Percentiles rank a stretch among this genome's conserved stretches.
phyloP scores from a whole-genome alignment of 2,329 filamentous ascomycete genomes.

The Fusarium tjaetaba region DNA sequence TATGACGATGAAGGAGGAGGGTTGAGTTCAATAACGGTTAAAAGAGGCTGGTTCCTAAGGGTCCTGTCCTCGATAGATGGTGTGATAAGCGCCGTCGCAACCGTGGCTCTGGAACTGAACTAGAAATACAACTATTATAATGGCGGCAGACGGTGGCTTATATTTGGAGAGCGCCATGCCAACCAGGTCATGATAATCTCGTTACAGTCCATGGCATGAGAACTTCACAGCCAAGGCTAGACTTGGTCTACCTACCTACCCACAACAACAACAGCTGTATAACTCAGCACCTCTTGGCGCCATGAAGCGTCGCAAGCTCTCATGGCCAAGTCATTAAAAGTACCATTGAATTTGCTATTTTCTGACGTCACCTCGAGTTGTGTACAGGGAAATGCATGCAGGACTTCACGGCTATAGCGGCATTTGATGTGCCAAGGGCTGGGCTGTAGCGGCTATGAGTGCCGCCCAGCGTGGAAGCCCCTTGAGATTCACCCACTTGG shows the following conservation, averaged over 20 bases:
- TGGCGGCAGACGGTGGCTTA: constrained; percentile 30
- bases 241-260: constrained; percentile 31
- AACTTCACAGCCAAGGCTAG: neutral
- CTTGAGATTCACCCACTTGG: constrained; percentile 1
- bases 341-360: constrained; percentile 3
- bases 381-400: constrained; percentile 8
- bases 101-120: constrained; percentile 6
- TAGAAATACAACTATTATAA: constrained; percentile 5
- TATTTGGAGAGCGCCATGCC: constrained; percentile 25
- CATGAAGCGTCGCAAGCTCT: constrained; percentile 35
- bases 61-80: constrained; percentile 8
- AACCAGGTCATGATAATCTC: neutral
- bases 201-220: neutral
- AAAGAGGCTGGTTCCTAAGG: constrained; percentile 31
- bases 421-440: constrained; percentile 34
- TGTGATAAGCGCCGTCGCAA: constrained; percentile 38
- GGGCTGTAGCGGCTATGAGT: constrained; percentile 27
- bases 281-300: constrained; percentile 27
- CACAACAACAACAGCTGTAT: constrained; percentile 26
- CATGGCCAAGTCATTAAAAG: constrained; percentile 20
- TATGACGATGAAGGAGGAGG: constrained; percentile 5
- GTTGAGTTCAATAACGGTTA: constrained; percentile 7
- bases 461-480: constrained; percentile 20
- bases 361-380: constrained; percentile 38
- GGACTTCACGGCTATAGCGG: constrained; percentile 31